Percentiles rank a stretch among this genome's conserved stretches.
These are phyloP conservation scores for Lactifluus piperatus DNA, from an alignment of 768 basidiomycete genomes.

Conservation along the genomic window DNA sequence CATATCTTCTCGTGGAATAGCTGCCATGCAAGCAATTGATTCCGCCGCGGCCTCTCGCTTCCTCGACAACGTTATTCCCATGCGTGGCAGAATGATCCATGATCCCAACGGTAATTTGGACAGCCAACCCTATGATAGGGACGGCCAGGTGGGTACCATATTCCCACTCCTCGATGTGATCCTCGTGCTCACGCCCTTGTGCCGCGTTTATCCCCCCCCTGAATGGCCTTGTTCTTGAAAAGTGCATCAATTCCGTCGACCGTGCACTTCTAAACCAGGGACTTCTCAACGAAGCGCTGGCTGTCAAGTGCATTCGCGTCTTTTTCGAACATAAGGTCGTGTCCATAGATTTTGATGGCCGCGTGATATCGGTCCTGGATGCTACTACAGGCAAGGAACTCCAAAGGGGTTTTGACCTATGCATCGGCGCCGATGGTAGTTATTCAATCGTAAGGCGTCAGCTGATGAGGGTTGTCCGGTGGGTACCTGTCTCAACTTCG, in stretches of 20 bases:
- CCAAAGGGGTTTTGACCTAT: conserved; percentile 59
- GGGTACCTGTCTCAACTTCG: conserved; percentile 29
- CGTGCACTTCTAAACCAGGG: conserved; percentile 79
- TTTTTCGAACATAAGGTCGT: conserved; percentile 79
- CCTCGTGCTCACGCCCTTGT: conserved; percentile 20
- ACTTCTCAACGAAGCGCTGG: conserved; percentile 69
- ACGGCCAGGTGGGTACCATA: conserved; percentile 62
- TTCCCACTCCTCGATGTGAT: conserved; percentile 7
- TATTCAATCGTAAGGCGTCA: conserved; percentile 87
- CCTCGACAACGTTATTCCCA: conserved; percentile 76
- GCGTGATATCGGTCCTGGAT: conserved; percentile 46
- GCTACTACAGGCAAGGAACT: conserved; percentile 34
- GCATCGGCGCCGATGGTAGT: conserved; percentile 90
- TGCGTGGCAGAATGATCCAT: conserved; percentile 96
- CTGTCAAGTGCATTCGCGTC: conserved; percentile 50
- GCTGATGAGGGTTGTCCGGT: conserved; percentile 94
- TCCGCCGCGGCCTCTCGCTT: conserved; percentile 58
- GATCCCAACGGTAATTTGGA: conserved; percentile 57
- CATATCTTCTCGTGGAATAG: conserved; percentile 87
- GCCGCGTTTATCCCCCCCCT: conserved; percentile 24
- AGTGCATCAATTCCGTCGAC: conserved; percentile 95
- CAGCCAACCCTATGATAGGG: conserved; percentile 81
- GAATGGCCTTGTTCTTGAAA: conserved; percentile 23
- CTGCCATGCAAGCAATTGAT: conserved; percentile 78
- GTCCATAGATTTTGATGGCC: conserved; percentile 64